Evolutionary conservation across 1,284 basidiomycete species (phyloP).

Genomic region (Cerrena zonata): DNA sequence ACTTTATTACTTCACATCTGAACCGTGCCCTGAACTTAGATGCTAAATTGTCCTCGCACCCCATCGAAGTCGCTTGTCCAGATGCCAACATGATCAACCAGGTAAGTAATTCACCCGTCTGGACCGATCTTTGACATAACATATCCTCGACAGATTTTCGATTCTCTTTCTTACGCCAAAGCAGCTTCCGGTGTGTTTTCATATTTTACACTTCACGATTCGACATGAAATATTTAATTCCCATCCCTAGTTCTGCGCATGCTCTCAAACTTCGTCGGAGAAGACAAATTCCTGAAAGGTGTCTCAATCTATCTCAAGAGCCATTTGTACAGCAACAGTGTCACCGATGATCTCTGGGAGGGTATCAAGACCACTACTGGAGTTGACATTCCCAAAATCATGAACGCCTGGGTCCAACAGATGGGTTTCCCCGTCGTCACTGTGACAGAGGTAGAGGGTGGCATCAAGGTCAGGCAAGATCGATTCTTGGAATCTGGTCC

Average conservation of each 20-base stretch:
- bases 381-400: conserved; percentile 73
- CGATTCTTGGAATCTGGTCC: conserved; percentile 87
- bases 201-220: neutral
- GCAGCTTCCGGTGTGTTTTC: conserved; percentile 64
- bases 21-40: conserved; percentile 75
- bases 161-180: conserved; percentile 81
- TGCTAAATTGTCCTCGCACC: conserved; percentile 87
- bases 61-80: conserved; percentile 89
- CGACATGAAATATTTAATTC: neutral
- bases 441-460: conserved; percentile 71
- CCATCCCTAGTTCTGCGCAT: conserved; percentile 74
- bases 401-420: conserved; percentile 88
- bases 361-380: conserved; percentile 79
- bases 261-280: conserved; percentile 84
- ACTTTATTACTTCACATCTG: conserved; percentile 62
- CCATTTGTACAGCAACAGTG: conserved; percentile 77
- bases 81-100: conserved; percentile 85
- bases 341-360: conserved; percentile 85
- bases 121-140: conserved; percentile 4
- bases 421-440: conserved; percentile 85
- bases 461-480: conserved; percentile 80
- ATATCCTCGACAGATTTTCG: conserved; percentile 63
- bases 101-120: too few species aligned
- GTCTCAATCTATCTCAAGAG: conserved; percentile 91
- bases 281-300: conserved; percentile 82